Conservation (phyloP, 345 rosid species). For the Psidium guajava region DNA sequence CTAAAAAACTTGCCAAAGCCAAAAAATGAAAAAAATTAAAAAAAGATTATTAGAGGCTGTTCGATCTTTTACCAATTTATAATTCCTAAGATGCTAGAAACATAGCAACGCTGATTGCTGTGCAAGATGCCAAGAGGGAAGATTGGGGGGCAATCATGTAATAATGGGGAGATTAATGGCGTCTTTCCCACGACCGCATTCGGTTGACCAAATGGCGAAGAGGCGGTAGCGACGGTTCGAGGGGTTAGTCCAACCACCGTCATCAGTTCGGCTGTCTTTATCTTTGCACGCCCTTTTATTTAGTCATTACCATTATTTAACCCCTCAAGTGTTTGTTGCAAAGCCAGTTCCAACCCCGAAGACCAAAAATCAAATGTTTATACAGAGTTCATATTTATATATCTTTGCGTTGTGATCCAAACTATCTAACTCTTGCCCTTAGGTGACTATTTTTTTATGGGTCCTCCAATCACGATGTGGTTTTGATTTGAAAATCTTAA, state of each 20-base stretch:
- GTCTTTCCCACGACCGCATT: neutral
- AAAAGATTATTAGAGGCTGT: too few relatives aligned
- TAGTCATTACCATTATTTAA: neutral
- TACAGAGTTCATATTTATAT: neutral
- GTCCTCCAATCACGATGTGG: neutral
- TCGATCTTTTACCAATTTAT: neutral
- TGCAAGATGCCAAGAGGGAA: neutral
- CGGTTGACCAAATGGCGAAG: neutral
- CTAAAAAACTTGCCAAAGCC: neutral
- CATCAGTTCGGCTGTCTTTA: constrained; percentile 16
- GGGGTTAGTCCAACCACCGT: constrained; percentile 27
- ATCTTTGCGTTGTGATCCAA: neutral
- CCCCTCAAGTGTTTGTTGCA: neutral
- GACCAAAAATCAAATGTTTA: fast-evolving
- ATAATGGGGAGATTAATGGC: neutral
- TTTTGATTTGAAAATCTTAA: neutral
- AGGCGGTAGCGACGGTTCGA: neutral
- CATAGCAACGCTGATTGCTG: neutral
- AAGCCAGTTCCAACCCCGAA: neutral
- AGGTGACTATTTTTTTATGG: neutral
- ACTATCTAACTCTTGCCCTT: neutral
- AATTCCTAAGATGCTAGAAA: neutral
- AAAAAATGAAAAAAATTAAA: too few relatives aligned
- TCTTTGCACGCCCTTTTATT: neutral
- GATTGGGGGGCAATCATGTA: neutral